These are phyloP conservation scores for Magnaporthiopsis rhizophila DNA, from an alignment of 2,329 filamentous ascomycete species.

Conservation along the genomic window DNA sequence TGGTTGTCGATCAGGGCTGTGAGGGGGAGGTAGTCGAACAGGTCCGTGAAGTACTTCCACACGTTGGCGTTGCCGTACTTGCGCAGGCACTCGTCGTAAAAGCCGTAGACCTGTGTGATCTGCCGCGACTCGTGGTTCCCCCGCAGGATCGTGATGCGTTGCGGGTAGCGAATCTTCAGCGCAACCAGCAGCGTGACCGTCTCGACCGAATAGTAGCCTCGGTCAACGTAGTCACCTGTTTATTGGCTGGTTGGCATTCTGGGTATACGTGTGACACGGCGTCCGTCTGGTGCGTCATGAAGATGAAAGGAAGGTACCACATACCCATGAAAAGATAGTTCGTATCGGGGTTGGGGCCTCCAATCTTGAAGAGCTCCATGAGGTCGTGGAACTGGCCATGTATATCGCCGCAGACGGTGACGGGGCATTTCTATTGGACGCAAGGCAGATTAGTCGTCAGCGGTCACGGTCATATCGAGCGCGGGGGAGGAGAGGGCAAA, in stretches of 20 bases:
- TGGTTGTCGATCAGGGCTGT: constrained; percentile 98
- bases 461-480: not conserved
- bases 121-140: constrained; percentile 98
- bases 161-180: constrained; percentile 95
- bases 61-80: constrained; percentile 99
- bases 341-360: constrained; percentile 93
- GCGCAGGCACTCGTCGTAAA: constrained; percentile 97
- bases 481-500: constrained; percentile 1
- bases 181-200: constrained; percentile 94
- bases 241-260: constrained; percentile 4
- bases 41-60: constrained; percentile 98
- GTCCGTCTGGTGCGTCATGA: not conserved
- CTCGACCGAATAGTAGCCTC: constrained; percentile 98
- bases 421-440: constrained; percentile 76
- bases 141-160: constrained; percentile 95
- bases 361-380: constrained; percentile 99
- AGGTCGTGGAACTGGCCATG: constrained; percentile 98
- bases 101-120: constrained; percentile 98
- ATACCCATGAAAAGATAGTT: constrained; percentile 99
- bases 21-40: constrained; percentile 96
- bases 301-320: constrained; percentile 19
- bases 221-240: constrained; percentile 94
- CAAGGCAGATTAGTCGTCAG: constrained; percentile 15
- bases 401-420: constrained; percentile 98
- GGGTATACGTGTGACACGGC: not conserved